A percentile compares a stretch with the other conserved stretches of the same genome.
Conservation (phyloP, 345 rosid genomes). For the Eucalyptus sp. region DNA sequence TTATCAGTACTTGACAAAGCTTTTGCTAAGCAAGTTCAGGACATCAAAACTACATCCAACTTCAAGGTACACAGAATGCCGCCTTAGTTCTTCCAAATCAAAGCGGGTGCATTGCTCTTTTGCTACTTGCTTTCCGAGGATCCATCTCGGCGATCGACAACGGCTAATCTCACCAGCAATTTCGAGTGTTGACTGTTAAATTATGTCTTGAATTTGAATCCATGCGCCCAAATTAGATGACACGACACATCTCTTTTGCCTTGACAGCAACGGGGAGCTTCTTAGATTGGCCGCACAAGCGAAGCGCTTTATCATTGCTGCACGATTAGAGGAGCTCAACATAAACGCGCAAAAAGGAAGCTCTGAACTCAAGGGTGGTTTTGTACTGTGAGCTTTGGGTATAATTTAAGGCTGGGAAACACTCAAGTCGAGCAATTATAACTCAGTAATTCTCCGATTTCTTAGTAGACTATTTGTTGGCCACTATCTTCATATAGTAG, state of each 20-base stretch:
- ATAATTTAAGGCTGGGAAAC: too few relatives aligned
- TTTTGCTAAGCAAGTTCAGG: too few relatives aligned
- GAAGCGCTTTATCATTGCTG: too few relatives aligned
- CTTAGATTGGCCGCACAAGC: too few relatives aligned
- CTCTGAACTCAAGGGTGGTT: background rate
- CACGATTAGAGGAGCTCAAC: background rate
- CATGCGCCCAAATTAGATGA: too few relatives aligned
- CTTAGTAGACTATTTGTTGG: background rate
- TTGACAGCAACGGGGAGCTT: too few relatives aligned
- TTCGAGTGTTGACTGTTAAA: background rate
- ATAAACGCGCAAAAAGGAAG: background rate
- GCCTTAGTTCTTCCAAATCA: background rate
- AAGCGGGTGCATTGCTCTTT: background rate
- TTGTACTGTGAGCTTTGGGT: background rate
- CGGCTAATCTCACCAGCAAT: background rate
- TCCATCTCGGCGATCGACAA: background rate
- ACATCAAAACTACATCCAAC: too few relatives aligned
- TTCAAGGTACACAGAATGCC: conserved; percentile 8
- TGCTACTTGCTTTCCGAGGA: background rate
- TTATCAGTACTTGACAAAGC: too few relatives aligned
- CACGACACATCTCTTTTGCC: too few relatives aligned
- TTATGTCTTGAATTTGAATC: background rate
- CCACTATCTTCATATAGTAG: background rate
- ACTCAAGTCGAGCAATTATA: background rate
- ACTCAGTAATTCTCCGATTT: background rate